Conservation (phyloP, 805 yeast species). For the Metschnikowia dekortorum region DNA sequence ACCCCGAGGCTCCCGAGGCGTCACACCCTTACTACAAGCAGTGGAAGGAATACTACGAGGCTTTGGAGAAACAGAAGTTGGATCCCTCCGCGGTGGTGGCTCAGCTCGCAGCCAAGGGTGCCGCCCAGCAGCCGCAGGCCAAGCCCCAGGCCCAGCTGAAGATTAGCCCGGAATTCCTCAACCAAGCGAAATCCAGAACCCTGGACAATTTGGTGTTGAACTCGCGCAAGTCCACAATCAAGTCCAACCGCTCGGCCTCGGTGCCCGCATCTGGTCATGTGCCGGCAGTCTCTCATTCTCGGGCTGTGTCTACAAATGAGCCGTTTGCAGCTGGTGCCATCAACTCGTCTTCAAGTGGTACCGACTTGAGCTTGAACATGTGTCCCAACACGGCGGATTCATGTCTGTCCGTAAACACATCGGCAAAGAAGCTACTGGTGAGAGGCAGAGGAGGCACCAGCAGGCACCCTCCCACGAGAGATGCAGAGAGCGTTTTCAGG, state of each 20-base stretch:
- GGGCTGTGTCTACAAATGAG: slow-evolving; percentile 15
- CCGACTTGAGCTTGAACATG: background rate
- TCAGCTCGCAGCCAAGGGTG: slow-evolving; percentile 10
- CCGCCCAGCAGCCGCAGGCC: slow-evolving; percentile 2
- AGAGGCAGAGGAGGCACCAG: background rate
- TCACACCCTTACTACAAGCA: slow-evolving; percentile 32
- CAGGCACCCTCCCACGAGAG: too few species aligned
- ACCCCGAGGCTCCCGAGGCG: background rate
- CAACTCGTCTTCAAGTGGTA: background rate
- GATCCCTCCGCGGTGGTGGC: slow-evolving; percentile 10
- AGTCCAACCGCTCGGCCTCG: slow-evolving; percentile 33
- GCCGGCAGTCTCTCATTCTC: background rate
- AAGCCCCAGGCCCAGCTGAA: background rate
- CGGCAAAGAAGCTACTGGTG: background rate
- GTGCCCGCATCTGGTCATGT: slow-evolving; percentile 24
- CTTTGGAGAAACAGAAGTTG: slow-evolving; percentile 18
- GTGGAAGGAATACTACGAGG: slow-evolving; percentile 36
- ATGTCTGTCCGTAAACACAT: background rate
- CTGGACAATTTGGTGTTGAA: slow-evolving; percentile 17
- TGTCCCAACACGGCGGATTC: background rate
- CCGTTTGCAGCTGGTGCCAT: background rate
- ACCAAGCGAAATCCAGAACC: background rate
- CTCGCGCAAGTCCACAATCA: slow-evolving; percentile 29
- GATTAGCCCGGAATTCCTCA: background rate
- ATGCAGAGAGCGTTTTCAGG: too few species aligned